phyloP scores from a whole-genome alignment of 2,329 filamentous ascomycete species.

The Dactylellina sp. region DNA sequence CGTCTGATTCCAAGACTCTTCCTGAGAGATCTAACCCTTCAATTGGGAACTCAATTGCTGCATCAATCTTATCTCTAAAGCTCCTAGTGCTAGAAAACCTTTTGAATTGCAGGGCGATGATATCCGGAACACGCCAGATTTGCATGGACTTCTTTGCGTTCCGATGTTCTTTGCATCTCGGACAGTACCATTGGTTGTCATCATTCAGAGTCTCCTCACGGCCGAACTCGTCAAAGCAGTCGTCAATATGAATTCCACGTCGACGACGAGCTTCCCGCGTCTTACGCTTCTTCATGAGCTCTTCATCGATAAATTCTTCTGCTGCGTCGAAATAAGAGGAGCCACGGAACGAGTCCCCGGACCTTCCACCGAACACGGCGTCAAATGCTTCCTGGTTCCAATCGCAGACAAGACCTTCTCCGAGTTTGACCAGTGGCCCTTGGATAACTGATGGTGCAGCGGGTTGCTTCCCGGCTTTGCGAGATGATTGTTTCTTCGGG shows the following conservation, averaged over 20 bases:
- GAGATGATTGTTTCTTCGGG: slow-evolving; percentile 31
- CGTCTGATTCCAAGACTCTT: slow-evolving; percentile 82
- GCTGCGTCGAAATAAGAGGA: slow-evolving; percentile 37
- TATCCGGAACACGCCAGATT: slow-evolving; percentile 95
- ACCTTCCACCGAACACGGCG: slow-evolving; percentile 71
- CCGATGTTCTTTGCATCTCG: slow-evolving; percentile 91
- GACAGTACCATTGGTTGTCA: slow-evolving; percentile 97
- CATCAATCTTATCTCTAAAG: slow-evolving; percentile 90
- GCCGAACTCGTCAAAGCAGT: slow-evolving; percentile 94
- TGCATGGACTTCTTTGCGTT: slow-evolving; percentile 96
- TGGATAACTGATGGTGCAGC: slow-evolving; percentile 13
- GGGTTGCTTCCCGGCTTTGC: slow-evolving; percentile 38
- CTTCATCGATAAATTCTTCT: slow-evolving; percentile 70
- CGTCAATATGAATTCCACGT: slow-evolving; percentile 83
- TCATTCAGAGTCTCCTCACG: slow-evolving; percentile 93
- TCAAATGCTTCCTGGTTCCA: slow-evolving; percentile 81
- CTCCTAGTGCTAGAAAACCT: slow-evolving; percentile 87
- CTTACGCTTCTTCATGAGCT: slow-evolving; percentile 73
- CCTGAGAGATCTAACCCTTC: slow-evolving; percentile 84
- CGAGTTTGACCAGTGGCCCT: slow-evolving; percentile 78
- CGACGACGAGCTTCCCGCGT: slow-evolving; percentile 75
- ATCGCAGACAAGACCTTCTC: slow-evolving; percentile 87
- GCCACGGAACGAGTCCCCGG: slow-evolving; percentile 61
- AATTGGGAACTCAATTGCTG: slow-evolving; percentile 89
- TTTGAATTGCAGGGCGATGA: slow-evolving; percentile 94